Base-by-base conservation (phyloP, 805 yeast genomes). In the Saccharomyces eubayanus region DNA sequence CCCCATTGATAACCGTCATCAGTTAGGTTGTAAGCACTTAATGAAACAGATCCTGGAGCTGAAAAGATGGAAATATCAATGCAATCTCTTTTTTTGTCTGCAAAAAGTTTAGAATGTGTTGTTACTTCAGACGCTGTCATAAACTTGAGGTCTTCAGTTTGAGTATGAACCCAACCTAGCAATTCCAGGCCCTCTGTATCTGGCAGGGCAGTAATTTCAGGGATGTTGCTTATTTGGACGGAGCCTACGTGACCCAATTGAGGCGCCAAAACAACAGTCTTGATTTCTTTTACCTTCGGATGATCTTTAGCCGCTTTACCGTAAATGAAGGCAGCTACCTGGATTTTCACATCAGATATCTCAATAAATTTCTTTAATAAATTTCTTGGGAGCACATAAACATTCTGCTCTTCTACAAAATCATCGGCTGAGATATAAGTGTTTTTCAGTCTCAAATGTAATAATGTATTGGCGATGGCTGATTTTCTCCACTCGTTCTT, bases 121-220 rank as follows among this genome's bases (percentile, higher is more conserved):
- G 86, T 77, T 14, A 89, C 80, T 59, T 92, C 97, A 36, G 77
- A 71, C 0, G 96, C 83, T 5, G 86, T 74, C 73, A 91, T 77
- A 51, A 76, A 74, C 49, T 79, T 78, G 5, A 77, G 59, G 41
- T 87, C 96, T 20, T 79, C 80, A 1, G 85, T 77, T 66, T 85
- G 89, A 0, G 97, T 88, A 66, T 92, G 97, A n/a, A 94, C 79
- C 96, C 97, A 88, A 0, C 99, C 99, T 16, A 94, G 69, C 5
- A 94, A 79, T 62, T 89, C 91, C 36, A 89, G 67, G 1, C 80
- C 86, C n/a, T 76, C 74, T 10, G 79, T 61, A 48, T 72, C 72
- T 21, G 72, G 71, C 27, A 57, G 53, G 8, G 71, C 61, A 0
- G 66, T 63, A 2, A 28, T 20, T 20, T 51, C 52, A 2, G 71